A percentile compares a stretch with the other conserved stretches of the same genome.
These are phyloP conservation scores for Ophiostoma montium DNA, from an alignment of 2,329 filamentous ascomycete species.

Conservation along the genomic window DNA sequence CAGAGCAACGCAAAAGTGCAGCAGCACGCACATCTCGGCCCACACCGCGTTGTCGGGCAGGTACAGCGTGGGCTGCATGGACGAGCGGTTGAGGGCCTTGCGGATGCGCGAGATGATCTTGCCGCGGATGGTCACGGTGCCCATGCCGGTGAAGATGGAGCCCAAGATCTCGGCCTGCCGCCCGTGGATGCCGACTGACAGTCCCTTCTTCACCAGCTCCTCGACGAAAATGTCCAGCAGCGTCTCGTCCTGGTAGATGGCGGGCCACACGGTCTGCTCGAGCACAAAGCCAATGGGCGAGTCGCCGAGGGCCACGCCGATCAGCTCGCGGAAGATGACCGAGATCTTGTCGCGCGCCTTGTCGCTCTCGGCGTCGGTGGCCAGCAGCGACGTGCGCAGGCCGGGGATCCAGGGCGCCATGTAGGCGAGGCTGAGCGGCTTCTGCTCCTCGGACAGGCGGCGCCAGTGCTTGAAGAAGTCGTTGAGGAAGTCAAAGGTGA, in stretches of 20 bases:
- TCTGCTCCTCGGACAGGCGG: slow-evolving; percentile 52
- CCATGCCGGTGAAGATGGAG: slow-evolving; percentile 48
- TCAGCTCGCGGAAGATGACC: slow-evolving; percentile 48
- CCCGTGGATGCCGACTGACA: slow-evolving; percentile 41
- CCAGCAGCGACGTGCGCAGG: slow-evolving; percentile 43
- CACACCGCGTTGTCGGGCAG: slow-evolving; percentile 54
- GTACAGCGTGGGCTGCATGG: slow-evolving; percentile 48
- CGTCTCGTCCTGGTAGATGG: slow-evolving; percentile 49
- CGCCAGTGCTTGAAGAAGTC: slow-evolving; percentile 63
- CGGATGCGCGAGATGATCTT: slow-evolving; percentile 51
- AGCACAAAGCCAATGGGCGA: slow-evolving; percentile 43
- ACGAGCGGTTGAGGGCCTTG: slow-evolving; percentile 53
- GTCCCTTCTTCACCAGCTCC: slow-evolving; percentile 49
- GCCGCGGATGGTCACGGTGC: slow-evolving; percentile 50
- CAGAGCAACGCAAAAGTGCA: slow-evolving; percentile 51
- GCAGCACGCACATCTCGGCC: slow-evolving; percentile 53
- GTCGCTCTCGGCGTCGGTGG: slow-evolving; percentile 46
- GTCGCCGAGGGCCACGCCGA: slow-evolving; percentile 50
- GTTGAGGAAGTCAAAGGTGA: slow-evolving; percentile 56
- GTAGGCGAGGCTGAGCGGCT: slow-evolving; percentile 51
- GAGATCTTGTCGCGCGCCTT: slow-evolving; percentile 53
- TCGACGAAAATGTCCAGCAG: slow-evolving; percentile 54
- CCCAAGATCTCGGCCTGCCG: slow-evolving; percentile 46
- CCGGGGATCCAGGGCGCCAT: slow-evolving; percentile 56
- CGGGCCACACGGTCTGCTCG: slow-evolving; percentile 53